Conservation (phyloP, 768 basidiomycete species). For the Brasilioporus rufonigricans region DNA sequence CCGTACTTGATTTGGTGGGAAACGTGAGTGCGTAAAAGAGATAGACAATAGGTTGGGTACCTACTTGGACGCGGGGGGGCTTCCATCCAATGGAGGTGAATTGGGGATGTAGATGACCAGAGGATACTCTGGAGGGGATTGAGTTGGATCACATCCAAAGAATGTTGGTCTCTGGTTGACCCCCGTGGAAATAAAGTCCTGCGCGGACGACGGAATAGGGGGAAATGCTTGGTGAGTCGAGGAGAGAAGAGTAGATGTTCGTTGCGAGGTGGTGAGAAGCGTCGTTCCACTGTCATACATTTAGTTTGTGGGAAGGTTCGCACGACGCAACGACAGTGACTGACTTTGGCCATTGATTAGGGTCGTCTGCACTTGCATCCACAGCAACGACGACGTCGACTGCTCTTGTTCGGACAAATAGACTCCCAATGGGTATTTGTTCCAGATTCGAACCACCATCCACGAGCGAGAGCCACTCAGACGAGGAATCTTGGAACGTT, state of each 20-base stretch:
- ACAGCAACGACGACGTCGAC: conserved; percentile 77
- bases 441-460: conserved; percentile 71
- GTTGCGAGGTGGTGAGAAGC: conserved; percentile 42
- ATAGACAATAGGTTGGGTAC: neutral
- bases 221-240: conserved; percentile 61
- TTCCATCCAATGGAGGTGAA: conserved; percentile 64
- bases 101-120: conserved; percentile 76
- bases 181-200: conserved; percentile 55
- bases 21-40: conserved; percentile 5
- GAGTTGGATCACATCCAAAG: conserved; percentile 68
- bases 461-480: conserved; percentile 58
- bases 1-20: conserved; percentile 38
- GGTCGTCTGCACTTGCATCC: conserved; percentile 63
- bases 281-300: conserved; percentile 48
- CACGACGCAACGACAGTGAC: conserved; percentile 11
- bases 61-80: conserved; percentile 64
- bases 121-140: conserved; percentile 55
- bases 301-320: neutral
- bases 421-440: conserved; percentile 67
- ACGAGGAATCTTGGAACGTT: conserved; percentile 54
- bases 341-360: conserved; percentile 66
- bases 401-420: conserved; percentile 64
- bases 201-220: conserved; percentile 52
- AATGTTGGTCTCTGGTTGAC: conserved; percentile 71
- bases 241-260: conserved; percentile 43